Base-by-base conservation (phyloP, 371 early-diverging fungal species). In the Mortierella sp. region DNA sequence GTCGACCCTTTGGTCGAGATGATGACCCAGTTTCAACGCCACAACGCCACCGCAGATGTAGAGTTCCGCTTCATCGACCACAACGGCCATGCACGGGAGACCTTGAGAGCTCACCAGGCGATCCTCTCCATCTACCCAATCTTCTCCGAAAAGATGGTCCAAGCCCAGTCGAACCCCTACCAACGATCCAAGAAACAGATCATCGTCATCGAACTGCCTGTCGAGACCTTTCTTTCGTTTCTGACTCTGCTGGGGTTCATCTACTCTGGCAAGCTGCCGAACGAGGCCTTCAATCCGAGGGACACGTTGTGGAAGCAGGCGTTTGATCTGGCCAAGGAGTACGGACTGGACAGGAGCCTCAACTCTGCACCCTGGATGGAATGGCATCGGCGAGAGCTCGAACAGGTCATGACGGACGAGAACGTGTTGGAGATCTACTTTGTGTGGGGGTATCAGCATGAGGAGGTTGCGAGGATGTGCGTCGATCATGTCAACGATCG, bases 1-100 rank as follows among this genome's bases (percentile, higher is more conserved):
- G 40, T 77, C 40, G 81, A 81, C 29, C 77, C 81, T 14, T 50
- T 81, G 37, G 77, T 81, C 34, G 81, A 81, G 65, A 67, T 81
- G 77, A 73, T 81, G 73, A 73, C 73, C 29, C 77, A 66, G 26
- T 81, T 81, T n/a, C 70, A 77, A 14, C 69, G 24, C 22, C 63
- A 81, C 31, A 19, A 26, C 2, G 47, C 45, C 7, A 73, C 81
- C 8, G 63, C 81, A 8, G 77, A 81, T 68, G 77, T 77, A 26
- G 71, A 67, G 37, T 77, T 44, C 39, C 70, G 63, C 14, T 74
- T 81, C 55, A 19, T 71, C 26, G 55, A 70, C 47, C 44, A 43
- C 22, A 73, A 53, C 2, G 72, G 73, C 0, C 63, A 77, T 14
- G 70, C 66, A 26, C 52, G 53, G 22, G 71, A 68, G 26, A 55